Percentiles rank a stretch among this genome's conserved stretches.
Conservation (phyloP, 164 flowering plant species). For the Vitis rotundifolia region DNA sequence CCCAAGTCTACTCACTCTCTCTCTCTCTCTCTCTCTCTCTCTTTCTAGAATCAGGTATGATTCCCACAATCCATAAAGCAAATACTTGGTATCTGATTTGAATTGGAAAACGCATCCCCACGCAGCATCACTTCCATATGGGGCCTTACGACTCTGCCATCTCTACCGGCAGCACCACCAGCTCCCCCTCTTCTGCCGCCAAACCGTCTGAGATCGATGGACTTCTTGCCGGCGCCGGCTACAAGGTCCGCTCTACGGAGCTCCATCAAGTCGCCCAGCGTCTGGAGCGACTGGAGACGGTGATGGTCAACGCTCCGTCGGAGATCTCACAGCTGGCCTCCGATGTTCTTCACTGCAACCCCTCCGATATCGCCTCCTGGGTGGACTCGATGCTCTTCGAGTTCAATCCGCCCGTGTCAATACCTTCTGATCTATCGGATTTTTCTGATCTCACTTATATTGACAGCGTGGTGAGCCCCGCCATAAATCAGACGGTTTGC, state of each 20-base stretch:
- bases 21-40: not conserved
- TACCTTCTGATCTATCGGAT: constrained; percentile 18
- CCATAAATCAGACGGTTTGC: not conserved
- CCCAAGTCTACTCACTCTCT: not conserved
- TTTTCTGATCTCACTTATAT: constrained; percentile 14
- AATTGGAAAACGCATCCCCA: too few relatives aligned
- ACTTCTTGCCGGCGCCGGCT: constrained; percentile 62
- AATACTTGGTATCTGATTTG: not conserved
- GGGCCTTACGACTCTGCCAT: constrained; percentile 27
- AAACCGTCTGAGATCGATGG: constrained; percentile 45
- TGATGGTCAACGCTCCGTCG: constrained; percentile 42
- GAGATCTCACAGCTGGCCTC: constrained; percentile 41
- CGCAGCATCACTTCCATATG: constrained; percentile 10
- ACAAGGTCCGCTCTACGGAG: constrained; percentile 59
- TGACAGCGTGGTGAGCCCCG: constrained; percentile 2
- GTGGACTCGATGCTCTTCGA: constrained; percentile 64
- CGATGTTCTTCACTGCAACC: constrained; percentile 64
- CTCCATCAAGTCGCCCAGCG: constrained; percentile 62
- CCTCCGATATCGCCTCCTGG: constrained; percentile 72
- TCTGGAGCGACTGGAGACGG: constrained; percentile 58
- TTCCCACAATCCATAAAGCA: not conserved
- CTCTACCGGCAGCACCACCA: constrained; percentile 28
- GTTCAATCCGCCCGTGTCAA: constrained; percentile 27
- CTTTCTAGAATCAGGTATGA: not conserved
- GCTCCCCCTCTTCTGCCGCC: constrained; percentile 24